phyloP scores from a whole-genome alignment of 1,284 basidiomycete genomes.

The Microbotryum scabiosae region DNA sequence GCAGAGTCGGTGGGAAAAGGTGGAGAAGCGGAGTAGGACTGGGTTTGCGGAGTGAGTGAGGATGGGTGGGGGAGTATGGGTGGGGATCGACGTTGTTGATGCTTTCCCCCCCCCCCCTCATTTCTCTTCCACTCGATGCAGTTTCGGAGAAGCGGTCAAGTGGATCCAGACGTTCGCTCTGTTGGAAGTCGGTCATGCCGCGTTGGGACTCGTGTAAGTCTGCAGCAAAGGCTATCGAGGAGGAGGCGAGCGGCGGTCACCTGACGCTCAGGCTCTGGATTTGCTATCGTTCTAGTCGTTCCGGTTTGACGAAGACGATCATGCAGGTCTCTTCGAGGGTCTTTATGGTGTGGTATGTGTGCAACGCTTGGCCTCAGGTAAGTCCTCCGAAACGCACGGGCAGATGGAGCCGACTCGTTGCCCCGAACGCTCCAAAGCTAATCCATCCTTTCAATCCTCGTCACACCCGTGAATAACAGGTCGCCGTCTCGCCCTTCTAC shows the following conservation, averaged over 20 bases:
- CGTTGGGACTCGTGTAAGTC: conserved; percentile 61
- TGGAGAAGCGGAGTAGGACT: conserved; percentile 44
- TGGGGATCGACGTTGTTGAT: conserved; percentile 22
- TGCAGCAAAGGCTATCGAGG: no score
- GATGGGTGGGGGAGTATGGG: neutral
- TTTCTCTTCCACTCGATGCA: conserved; percentile 1
- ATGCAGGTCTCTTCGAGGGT: conserved; percentile 79
- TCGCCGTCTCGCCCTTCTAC: conserved; percentile 68
- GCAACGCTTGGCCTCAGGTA: conserved; percentile 49
- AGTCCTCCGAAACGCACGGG: conserved; percentile 12
- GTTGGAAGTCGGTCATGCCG: conserved; percentile 73
- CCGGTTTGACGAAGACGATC: conserved; percentile 69
- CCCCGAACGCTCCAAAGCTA: conserved; percentile 41
- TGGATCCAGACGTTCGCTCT: conserved; percentile 72
- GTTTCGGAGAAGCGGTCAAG: conserved; percentile 56
- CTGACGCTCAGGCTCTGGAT: neutral
- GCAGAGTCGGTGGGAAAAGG: conserved; percentile 13
- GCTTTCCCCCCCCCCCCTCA: no score
- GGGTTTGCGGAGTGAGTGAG: conserved; percentile 44
- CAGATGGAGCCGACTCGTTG: conserved; percentile 30
- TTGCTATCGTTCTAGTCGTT: conserved; percentile 9
- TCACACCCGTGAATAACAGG: conserved; percentile 42
- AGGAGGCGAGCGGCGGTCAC: no score
- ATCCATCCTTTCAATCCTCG: neutral
- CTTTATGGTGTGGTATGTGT: conserved; percentile 78